These are phyloP conservation scores for Nephelium lappaceum DNA, from an alignment of 345 rosid genomes.

Conservation along the genomic window DNA sequence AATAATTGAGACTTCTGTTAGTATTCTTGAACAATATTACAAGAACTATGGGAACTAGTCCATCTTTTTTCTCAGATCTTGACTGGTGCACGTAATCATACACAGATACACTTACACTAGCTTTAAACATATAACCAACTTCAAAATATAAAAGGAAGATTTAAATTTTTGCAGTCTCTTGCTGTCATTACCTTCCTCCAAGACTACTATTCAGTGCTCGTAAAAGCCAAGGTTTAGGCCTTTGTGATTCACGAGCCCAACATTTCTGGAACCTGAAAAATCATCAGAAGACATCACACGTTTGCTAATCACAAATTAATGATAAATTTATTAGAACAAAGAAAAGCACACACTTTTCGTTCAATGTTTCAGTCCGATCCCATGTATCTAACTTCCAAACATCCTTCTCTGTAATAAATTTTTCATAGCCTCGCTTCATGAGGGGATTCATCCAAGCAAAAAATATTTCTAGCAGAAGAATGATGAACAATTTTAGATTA, in stretches of 20 bases:
- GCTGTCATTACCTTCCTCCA: constrained; percentile 75
- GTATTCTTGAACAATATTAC: background rate
- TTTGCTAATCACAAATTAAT: constrained; percentile 20
- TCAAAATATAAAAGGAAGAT: background rate
- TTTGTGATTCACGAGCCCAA: constrained; percentile 82
- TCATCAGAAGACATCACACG: constrained; percentile 27
- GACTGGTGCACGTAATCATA: background rate
- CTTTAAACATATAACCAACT: background rate
- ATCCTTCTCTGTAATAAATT: constrained; percentile 92
- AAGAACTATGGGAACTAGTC: background rate
- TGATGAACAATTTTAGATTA: constrained; percentile 15
- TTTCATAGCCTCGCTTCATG: constrained; percentile 83
- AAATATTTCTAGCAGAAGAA: constrained; percentile 45
- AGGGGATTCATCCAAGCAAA: constrained; percentile 91
- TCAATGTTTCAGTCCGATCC: constrained; percentile 90
- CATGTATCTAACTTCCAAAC: constrained; percentile 90
- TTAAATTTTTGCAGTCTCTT: constrained; percentile 10
- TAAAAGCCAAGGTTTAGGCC: constrained; percentile 87
- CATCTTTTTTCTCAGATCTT: background rate
- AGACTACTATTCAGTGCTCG: constrained; percentile 80
- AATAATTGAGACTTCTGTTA: background rate
- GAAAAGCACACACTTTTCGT: constrained; percentile 48
- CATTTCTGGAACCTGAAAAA: constrained; percentile 70
- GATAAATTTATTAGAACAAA: constrained; percentile 17
- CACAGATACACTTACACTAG: background rate